Conservation (phyloP, 306 rosid species). For the Luffa acutangula region DNA sequence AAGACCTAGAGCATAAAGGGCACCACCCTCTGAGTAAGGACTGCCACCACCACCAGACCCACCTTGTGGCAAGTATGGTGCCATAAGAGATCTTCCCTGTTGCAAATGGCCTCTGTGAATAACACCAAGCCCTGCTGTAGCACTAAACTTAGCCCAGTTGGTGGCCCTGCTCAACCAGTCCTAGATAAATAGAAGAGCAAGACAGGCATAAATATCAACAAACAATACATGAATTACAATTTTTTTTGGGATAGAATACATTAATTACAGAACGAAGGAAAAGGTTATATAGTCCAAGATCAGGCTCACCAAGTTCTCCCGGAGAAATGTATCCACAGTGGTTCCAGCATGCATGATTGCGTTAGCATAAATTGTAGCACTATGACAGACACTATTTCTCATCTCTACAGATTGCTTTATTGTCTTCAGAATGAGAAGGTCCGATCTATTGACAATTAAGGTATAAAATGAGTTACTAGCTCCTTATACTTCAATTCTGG, state of each 20-base stretch:
- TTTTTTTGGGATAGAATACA: not conserved
- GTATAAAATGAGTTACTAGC: conserved; percentile 17
- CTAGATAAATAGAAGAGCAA: conserved; percentile 22
- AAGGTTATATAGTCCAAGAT: not conserved
- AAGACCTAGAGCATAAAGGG: conserved; percentile 92
- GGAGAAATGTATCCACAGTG: conserved; percentile 87
- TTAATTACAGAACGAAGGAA: not conserved
- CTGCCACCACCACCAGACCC: conserved; percentile 91
- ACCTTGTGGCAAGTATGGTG: conserved; percentile 96
- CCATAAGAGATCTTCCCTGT: conserved; percentile 95
- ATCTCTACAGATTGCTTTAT: conserved; percentile 97
- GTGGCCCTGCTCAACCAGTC: conserved; percentile 99
- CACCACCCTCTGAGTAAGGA: conserved; percentile 96
- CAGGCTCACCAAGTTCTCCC: conserved; percentile 75
- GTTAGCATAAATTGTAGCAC: conserved; percentile 95
- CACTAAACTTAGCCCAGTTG: conserved; percentile 98
- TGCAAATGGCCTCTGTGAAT: conserved; percentile 95
- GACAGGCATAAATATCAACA: conserved; percentile 1
- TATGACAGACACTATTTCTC: conserved; percentile 95
- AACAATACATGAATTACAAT: not conserved
- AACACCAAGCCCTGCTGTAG: conserved; percentile 96
- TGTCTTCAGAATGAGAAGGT: conserved; percentile 92
- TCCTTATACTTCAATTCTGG: not conserved
- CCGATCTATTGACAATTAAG: conserved; percentile 49
- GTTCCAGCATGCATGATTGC: conserved; percentile 99